phyloP scores from a whole-genome alignment of 2,329 filamentous ascomycete species.

The Fusarium cicatricum region DNA sequence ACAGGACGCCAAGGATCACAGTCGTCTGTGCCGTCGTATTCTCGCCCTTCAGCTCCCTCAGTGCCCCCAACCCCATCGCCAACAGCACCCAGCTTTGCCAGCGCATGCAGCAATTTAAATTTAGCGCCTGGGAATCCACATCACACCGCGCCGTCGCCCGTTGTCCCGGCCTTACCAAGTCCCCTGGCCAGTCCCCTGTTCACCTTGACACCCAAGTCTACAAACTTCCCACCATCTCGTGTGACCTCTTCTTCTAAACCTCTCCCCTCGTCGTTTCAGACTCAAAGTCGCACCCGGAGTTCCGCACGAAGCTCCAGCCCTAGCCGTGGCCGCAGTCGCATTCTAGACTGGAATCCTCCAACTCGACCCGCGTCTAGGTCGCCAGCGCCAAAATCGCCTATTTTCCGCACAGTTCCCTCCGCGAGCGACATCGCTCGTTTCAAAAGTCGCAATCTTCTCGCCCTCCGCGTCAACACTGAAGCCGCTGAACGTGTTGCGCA shows the following conservation, averaged over 20 bases:
- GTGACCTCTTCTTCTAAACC: constrained; percentile 23
- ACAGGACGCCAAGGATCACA: constrained; percentile 22
- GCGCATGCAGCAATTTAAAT: constrained; percentile 30
- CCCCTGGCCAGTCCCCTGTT: constrained; percentile 35
- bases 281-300: constrained; percentile 23
- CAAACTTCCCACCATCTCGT: constrained; percentile 38
- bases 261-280: constrained; percentile 18
- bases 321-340: constrained; percentile 25
- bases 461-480: constrained; percentile 34
- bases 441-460: constrained; percentile 35
- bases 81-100: constrained; percentile 22
- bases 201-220: constrained; percentile 42
- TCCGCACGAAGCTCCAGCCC: constrained; percentile 9
- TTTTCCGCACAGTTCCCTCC: constrained; percentile 27
- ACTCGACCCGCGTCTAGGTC: constrained; percentile 9
- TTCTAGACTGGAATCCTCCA: constrained; percentile 3
- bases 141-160: constrained; percentile 32
- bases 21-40: constrained; percentile 22
- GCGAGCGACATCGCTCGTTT: constrained; percentile 35
- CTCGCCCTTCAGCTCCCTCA: constrained; percentile 19
- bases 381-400: constrained; percentile 11
- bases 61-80: constrained; percentile 31
- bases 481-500: constrained; percentile 30
- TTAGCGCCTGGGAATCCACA: constrained; percentile 19
- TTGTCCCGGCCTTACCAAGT: constrained; percentile 35